Evolutionary conservation across 805 yeast species (phyloP), one percentile per base, ranked within the genome.

Genomic region (Maudiozyma bulderi): DNA sequence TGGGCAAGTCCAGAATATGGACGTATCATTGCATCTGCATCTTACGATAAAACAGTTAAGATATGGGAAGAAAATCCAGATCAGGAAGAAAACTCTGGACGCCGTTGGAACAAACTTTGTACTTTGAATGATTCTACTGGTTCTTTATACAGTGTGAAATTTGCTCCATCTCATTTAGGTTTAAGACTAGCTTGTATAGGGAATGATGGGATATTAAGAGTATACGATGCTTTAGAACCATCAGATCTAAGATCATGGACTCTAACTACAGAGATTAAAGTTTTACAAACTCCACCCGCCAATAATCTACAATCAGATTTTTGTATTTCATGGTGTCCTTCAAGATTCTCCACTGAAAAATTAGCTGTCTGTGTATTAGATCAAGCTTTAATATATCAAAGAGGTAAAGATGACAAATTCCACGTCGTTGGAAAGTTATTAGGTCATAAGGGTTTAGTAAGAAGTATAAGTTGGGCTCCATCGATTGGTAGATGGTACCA

Each of bases 1-100:
- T 93, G 96, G 95, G 96, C 98, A 0, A 84, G 87, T 46, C 99
- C 99, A 1, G 95, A 91, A 65, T 89, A 81, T 66, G 95, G 96
- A 8, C 86, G 86, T 60, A 71, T 93, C 3, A 66, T 93, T 28
- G 95, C 95, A 1, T 80, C 93, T 29, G 89, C 90, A 35, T 86
- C 96, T 1, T 88, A 84, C 65, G 99, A 93, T 61, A 76, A 95
- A 47, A 85, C 95, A 0, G 80, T 91, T 31, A 85, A 85, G 60
- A 72, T 93, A 29, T 93, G 96, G 95, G 95, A 88, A 64, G 97
- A 91, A 60, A 81, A 81, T 57, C 80, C 82, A 8, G 89, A 84
- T 54, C 95, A 84, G 62, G 75, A 80, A 30, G 77, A 75, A 49
- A 81, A 83, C 29, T 76, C 83, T n/a, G 95, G 96, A 3, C 76